Conservation (phyloP, 176 grass and related monocot genomes). For the Ensete ventricosum region DNA sequence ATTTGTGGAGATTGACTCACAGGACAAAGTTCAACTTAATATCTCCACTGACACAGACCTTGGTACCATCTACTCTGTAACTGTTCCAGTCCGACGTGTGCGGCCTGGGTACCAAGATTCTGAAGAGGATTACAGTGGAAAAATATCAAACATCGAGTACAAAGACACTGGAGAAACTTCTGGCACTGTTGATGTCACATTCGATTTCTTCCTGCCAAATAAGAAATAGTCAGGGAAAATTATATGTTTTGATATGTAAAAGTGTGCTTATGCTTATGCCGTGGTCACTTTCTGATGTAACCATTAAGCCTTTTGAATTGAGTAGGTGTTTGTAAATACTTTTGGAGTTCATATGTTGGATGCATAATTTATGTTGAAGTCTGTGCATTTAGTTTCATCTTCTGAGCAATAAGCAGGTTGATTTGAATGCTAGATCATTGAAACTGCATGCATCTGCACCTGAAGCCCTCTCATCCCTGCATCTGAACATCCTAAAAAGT, state of each 20-base stretch:
- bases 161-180: conserved; percentile 77
- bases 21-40: conserved; percentile 80
- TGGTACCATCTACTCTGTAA: conserved; percentile 79
- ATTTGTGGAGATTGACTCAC: conserved; percentile 87
- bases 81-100: conserved; percentile 71
- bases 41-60: conserved; percentile 74
- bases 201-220: conserved; percentile 71
- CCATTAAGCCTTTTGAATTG: background rate
- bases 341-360: no score
- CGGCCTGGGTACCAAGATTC: conserved; percentile 89
- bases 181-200: conserved; percentile 71
- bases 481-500: no score
- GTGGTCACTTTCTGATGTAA: background rate
- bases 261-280: background rate
- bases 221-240: conserved; percentile 23
- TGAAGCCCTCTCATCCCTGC: no score
- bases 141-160: conserved; percentile 68
- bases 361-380: no score
- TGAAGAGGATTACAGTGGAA: conserved; percentile 77
- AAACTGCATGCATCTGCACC: no score
- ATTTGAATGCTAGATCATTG: no score
- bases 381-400: no score
- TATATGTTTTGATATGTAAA: background rate
- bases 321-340: no score
- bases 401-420: no score